Evolutionary conservation across 306 rosid species (phyloP).

Genomic region (Gleditsia sinensis): DNA sequence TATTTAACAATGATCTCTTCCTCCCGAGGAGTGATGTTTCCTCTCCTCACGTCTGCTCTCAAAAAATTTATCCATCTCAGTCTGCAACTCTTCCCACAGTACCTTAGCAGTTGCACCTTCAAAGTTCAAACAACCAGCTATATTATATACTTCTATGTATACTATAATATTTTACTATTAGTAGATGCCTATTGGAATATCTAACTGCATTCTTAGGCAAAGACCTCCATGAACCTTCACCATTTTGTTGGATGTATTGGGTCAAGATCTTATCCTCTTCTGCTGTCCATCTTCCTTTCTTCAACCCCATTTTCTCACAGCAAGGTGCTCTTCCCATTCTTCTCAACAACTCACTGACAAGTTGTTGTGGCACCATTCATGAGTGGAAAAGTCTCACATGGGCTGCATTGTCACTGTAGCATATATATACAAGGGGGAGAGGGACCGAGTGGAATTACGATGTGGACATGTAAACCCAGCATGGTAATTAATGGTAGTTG

Average conservation of each 20-base stretch:
- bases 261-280: slow-evolving; percentile 77
- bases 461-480: too few relatives aligned
- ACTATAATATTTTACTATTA: background rate
- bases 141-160: too few relatives aligned
- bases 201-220: slow-evolving; percentile 85
- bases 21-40: slow-evolving; percentile 77
- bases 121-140: background rate
- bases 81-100: slow-evolving; percentile 91
- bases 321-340: slow-evolving; percentile 79
- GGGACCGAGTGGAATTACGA: too few relatives aligned
- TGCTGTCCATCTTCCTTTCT: slow-evolving; percentile 87
- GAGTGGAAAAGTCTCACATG: too few relatives aligned
- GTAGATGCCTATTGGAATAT: too few relatives aligned
- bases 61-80: slow-evolving; percentile 89
- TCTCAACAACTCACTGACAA: too few relatives aligned
- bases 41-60: slow-evolving; percentile 87
- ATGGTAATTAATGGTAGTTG: too few relatives aligned
- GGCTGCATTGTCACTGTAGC: too few relatives aligned
- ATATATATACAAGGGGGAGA: too few relatives aligned
- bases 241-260: slow-evolving; percentile 61
- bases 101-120: slow-evolving; percentile 67
- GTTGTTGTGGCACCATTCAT: too few relatives aligned
- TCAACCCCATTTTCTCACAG: slow-evolving; percentile 81
- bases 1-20: slow-evolving; percentile 83
- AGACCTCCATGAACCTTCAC: slow-evolving; percentile 87